Conservation (phyloP, 1,284 basidiomycete genomes). For the Xerocomus minutiporus region DNA sequence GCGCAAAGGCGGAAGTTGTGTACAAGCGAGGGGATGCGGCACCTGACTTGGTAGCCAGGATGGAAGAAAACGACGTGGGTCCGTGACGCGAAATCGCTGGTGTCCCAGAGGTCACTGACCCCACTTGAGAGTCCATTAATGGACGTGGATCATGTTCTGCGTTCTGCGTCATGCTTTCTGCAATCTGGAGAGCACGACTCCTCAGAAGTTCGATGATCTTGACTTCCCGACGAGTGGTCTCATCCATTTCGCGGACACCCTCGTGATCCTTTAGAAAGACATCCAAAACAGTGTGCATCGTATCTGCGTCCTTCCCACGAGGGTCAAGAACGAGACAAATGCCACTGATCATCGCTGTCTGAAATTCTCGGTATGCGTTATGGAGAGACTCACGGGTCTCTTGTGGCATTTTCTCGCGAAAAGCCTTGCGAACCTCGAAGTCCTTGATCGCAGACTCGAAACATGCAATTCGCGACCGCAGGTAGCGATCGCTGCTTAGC, state of each 20-base stretch:
- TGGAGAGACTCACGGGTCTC: conserved; percentile 65
- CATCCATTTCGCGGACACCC: conserved; percentile 64
- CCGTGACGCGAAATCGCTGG: conserved; percentile 23
- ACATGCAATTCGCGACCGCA: conserved; percentile 68
- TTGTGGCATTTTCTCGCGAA: conserved; percentile 55
- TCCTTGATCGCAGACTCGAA: conserved; percentile 78
- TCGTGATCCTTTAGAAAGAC: conserved; percentile 72
- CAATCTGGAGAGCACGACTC: conserved; percentile 53
- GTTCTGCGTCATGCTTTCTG: conserved; percentile 33
- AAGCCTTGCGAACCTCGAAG: conserved; percentile 64
- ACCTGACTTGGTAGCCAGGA: conserved; percentile 30
- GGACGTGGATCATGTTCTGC: conserved; percentile 20
- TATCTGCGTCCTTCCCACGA: conserved; percentile 57
- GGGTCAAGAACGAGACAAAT: conserved; percentile 79
- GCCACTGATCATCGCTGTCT: conserved; percentile 81
- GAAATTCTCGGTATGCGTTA: conserved; percentile 79
- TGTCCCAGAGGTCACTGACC: conserved; percentile 43
- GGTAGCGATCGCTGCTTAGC: conserved; percentile 69
- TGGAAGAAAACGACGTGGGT: conserved; percentile 37
- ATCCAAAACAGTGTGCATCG: conserved; percentile 75
- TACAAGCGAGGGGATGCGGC: conserved; percentile 29
- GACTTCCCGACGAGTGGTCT: conserved; percentile 73
- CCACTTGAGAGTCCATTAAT: conserved; percentile 39
- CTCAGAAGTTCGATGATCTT: conserved; percentile 79
- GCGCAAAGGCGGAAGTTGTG: conserved; percentile 35